Percentiles rank a stretch among this genome's conserved stretches.
phyloP scores from a whole-genome alignment of 345 rosid genomes.

The Punica granatum region DNA sequence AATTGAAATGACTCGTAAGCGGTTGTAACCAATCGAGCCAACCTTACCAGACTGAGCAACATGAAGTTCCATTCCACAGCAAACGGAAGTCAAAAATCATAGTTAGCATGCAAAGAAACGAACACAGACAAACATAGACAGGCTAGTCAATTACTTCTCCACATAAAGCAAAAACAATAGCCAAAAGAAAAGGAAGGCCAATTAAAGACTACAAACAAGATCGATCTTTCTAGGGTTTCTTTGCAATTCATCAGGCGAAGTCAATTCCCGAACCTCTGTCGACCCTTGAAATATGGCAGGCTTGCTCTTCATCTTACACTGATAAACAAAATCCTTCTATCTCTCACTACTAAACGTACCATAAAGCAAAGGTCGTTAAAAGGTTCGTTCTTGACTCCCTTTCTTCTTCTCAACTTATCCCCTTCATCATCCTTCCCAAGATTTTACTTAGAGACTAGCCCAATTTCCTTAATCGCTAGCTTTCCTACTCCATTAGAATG shows the following conservation, averaged over 20 bases:
- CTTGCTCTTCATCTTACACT: neutral
- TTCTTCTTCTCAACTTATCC: neutral
- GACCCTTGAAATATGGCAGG: neutral
- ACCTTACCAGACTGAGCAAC: too few species aligned
- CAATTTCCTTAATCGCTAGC: neutral
- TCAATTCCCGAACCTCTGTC: constrained; percentile 17
- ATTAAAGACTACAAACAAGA: neutral
- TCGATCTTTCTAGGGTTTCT: neutral
- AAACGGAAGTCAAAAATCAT: too few species aligned
- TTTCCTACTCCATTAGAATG: neutral
- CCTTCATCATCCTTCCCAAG: neutral
- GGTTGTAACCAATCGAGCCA: too few species aligned
- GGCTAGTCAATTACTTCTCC: too few species aligned
- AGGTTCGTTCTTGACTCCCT: constrained; percentile 20
- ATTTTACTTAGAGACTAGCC: neutral
- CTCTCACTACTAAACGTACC: neutral
- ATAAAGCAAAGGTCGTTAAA: constrained; percentile 1
- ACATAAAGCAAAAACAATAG: neutral
- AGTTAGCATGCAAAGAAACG: too few species aligned
- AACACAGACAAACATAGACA: too few species aligned
- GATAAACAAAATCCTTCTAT: neutral
- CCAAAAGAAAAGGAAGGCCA: too few species aligned
- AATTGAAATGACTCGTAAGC: too few species aligned
- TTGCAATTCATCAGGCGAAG: constrained; percentile 2
- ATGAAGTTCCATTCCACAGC: too few species aligned